phyloP scores from a whole-genome alignment of 306 rosid species.

The Vigna angularis region DNA sequence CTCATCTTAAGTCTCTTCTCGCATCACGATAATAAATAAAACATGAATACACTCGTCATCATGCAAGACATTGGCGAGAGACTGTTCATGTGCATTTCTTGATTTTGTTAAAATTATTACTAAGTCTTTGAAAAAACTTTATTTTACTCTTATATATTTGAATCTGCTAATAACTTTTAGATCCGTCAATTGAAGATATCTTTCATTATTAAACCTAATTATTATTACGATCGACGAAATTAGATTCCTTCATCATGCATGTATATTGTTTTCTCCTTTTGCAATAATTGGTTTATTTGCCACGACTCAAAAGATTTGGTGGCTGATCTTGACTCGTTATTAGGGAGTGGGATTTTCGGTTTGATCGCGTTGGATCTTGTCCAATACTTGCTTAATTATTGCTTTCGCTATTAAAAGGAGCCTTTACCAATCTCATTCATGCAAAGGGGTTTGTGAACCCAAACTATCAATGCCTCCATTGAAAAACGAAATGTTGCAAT shows the following conservation, averaged over 20 bases:
- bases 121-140: too few species aligned
- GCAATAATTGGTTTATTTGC: conserved; percentile 16
- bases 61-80: too few species aligned
- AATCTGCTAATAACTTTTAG: too few species aligned
- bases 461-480: conserved; percentile 7
- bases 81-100: too few species aligned
- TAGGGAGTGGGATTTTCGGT: conserved; percentile 22
- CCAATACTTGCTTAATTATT: conserved; percentile 16
- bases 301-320: not conserved
- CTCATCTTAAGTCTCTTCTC: conserved; percentile 11
- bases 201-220: not conserved
- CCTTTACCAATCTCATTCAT: conserved; percentile 14
- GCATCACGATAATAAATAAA: not conserved
- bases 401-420: conserved; percentile 15
- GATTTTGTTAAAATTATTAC: too few species aligned
- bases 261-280: conserved; percentile 15
- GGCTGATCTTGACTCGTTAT: conserved; percentile 27
- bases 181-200: not conserved
- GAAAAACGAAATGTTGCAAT: not conserved
- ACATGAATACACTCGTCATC: too few species aligned
- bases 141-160: too few species aligned
- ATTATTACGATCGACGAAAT: not conserved
- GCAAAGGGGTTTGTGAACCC: not conserved
- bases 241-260: not conserved
- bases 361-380: conserved; percentile 44